A percentile compares a stretch with the other conserved stretches of the same genome.
phyloP scores from a whole-genome alignment of 176 grass and related monocot species.

The Ensete glaucum region DNA sequence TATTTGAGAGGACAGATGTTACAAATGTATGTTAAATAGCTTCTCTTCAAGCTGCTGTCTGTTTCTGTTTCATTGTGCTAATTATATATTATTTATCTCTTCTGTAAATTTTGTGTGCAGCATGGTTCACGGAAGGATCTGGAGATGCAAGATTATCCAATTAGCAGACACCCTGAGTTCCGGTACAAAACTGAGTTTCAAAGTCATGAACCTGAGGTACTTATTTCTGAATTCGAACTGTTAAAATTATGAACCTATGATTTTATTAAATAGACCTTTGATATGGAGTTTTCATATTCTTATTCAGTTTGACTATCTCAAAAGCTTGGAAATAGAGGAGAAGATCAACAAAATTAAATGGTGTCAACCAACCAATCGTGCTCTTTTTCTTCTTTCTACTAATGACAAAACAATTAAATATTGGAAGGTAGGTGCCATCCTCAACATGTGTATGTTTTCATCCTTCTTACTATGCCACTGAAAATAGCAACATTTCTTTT shows the following conservation, averaged over 20 bases:
- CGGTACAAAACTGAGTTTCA: constrained; percentile 19
- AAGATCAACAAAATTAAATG: constrained; percentile 99
- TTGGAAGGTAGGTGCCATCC: constrained; percentile 68
- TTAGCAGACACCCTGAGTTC: constrained; percentile 15
- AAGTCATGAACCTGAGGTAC: constrained; percentile 23
- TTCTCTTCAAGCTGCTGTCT: neutral
- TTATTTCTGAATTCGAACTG: neutral
- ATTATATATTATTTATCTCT: neutral
- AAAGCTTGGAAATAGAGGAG: constrained; percentile 99
- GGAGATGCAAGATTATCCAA: constrained; percentile 10
- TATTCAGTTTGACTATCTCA: constrained; percentile 93
- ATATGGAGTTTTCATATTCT: neutral
- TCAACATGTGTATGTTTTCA: too few relatives aligned
- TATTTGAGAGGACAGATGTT: constrained; percentile 23
- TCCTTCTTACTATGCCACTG: too few relatives aligned
- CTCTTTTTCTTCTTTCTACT: constrained; percentile 82
- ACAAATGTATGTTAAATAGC: neutral
- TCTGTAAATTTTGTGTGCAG: neutral
- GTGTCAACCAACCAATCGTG: constrained; percentile 66
- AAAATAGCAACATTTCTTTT: too few relatives aligned
- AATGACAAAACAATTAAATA: constrained; percentile 99
- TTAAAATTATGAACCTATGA: neutral
- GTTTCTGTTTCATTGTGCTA: neutral
- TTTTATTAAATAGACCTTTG: too few relatives aligned
- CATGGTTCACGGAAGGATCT: constrained; percentile 4